Percentiles rank a stretch among this genome's conserved stretches.
Evolutionary conservation across 352 stramenopile species (phyloP).

Genomic region (Phytophthora foliorum): DNA sequence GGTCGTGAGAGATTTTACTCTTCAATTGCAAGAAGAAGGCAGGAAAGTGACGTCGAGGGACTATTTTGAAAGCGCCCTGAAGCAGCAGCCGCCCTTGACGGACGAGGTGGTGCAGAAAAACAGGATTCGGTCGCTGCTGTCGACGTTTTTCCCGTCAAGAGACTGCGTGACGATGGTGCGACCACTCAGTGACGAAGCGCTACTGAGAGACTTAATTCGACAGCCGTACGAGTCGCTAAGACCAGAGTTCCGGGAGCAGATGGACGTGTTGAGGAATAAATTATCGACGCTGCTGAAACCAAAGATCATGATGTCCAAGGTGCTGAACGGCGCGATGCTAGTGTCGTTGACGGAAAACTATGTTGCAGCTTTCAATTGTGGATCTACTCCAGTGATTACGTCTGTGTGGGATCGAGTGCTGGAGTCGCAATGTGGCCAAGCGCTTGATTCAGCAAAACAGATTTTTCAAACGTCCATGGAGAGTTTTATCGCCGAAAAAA

Average conservation of each 20-base stretch:
- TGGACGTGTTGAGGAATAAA: slow-evolving; percentile 67
- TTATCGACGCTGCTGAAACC: slow-evolving; percentile 64
- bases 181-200: slow-evolving; percentile 70
- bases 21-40: slow-evolving; percentile 72
- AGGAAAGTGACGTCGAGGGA: slow-evolving; percentile 63
- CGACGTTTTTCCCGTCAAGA: slow-evolving; percentile 76
- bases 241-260: slow-evolving; percentile 69
- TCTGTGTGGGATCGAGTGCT: slow-evolving; percentile 87
- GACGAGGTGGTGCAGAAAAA: slow-evolving; percentile 74
- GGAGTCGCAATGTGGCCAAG: slow-evolving; percentile 72
- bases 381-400: slow-evolving; percentile 78
- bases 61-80: slow-evolving; percentile 82
- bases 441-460: slow-evolving; percentile 64
- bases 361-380: slow-evolving; percentile 73
- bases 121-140: slow-evolving; percentile 62
- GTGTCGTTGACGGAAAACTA: slow-evolving; percentile 73
- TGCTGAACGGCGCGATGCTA: slow-evolving; percentile 77
- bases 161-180: slow-evolving; percentile 87
- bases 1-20: slow-evolving; percentile 83
- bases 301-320: slow-evolving; percentile 72
- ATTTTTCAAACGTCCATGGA: slow-evolving; percentile 54
- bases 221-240: slow-evolving; percentile 70
- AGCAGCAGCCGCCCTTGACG: slow-evolving; percentile 56
- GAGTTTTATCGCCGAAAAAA: slow-evolving; percentile 33
- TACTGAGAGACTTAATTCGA: slow-evolving; percentile 60